phyloP scores from a whole-genome alignment of 2,329 filamentous ascomycete genomes.

The Metarhizium anisopliae region DNA sequence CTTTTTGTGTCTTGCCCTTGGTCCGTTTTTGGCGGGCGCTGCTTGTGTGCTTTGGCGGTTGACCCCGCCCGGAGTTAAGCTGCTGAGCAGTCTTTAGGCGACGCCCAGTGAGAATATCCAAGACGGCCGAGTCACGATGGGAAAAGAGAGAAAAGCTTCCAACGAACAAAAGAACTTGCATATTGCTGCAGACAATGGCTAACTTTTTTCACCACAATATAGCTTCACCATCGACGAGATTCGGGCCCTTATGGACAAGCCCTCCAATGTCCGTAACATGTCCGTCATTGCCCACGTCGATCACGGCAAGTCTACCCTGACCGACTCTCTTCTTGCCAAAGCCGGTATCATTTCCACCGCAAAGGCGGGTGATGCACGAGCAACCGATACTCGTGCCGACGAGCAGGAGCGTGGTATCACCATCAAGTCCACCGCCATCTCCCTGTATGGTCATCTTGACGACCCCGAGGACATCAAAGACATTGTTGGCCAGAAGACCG shows the following conservation, averaged over 20 bases:
- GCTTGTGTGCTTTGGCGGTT: not conserved
- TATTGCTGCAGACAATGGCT: conserved; percentile 23
- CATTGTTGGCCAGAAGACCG: conserved; percentile 76
- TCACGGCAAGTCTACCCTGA: conserved; percentile 99
- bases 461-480: conserved; percentile 89
- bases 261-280: conserved; percentile 82
- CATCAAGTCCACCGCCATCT: conserved; percentile 99
- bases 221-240: conserved; percentile 99
- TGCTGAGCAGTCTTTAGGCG: not conserved
- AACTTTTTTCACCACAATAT: conserved; percentile 30
- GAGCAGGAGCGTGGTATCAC: conserved; percentile 99
- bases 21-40: not conserved
- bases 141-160: not conserved
- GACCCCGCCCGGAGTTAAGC: conserved; percentile 9
- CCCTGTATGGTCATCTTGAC: conserved; percentile 79
- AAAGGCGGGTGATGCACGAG: conserved; percentile 92
- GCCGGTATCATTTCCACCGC: conserved; percentile 98
- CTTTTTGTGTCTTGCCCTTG: conserved; percentile 4
- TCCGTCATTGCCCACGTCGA: conserved; percentile 99
- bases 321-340: conserved; percentile 98
- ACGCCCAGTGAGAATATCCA: not conserved
- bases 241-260: conserved; percentile 69
- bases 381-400: conserved; percentile 93
- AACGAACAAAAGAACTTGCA: not conserved
- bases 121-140: not conserved